phyloP scores from a whole-genome alignment of 2,329 filamentous ascomycete genomes.

The Aspergillus sp. region DNA sequence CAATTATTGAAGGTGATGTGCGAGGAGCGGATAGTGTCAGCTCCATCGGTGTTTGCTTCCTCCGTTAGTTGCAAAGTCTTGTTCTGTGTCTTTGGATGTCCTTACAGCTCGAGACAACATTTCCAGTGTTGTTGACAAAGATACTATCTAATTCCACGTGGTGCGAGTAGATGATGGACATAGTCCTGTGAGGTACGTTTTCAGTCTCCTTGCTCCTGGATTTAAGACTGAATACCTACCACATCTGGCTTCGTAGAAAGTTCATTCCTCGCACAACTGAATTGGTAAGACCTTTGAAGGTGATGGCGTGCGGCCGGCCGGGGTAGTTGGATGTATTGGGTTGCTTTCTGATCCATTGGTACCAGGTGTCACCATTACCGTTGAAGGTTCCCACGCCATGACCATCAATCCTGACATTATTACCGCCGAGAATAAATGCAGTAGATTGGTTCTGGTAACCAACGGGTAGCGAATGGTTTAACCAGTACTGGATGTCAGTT shows the following conservation, averaged over 20 bases:
- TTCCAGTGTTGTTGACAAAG: constrained; percentile 48
- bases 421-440: constrained; percentile 51
- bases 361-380: constrained; percentile 48
- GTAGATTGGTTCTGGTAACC: constrained; percentile 51
- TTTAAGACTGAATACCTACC: constrained; percentile 39
- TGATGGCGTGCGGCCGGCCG: constrained; percentile 27
- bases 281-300: constrained; percentile 16
- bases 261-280: constrained; percentile 19
- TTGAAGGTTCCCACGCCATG: constrained; percentile 48
- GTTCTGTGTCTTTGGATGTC: background rate
- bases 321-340: constrained; percentile 28
- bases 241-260: constrained; percentile 58
- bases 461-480: constrained; percentile 45
- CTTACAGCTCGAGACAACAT: constrained; percentile 14
- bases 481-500: constrained; percentile 48
- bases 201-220: too few species aligned
- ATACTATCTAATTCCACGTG: constrained; percentile 51
- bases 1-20: constrained; percentile 52
- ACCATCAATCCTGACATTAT: constrained; percentile 48
- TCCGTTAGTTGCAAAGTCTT: background rate
- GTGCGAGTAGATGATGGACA: constrained; percentile 51
- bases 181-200: constrained; percentile 34
- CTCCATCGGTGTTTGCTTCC: constrained; percentile 46
- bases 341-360: constrained; percentile 23
- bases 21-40: constrained; percentile 54